Evolutionary conservation across 768 basidiomycete species (phyloP).

Genomic region (Suillus sp.): DNA sequence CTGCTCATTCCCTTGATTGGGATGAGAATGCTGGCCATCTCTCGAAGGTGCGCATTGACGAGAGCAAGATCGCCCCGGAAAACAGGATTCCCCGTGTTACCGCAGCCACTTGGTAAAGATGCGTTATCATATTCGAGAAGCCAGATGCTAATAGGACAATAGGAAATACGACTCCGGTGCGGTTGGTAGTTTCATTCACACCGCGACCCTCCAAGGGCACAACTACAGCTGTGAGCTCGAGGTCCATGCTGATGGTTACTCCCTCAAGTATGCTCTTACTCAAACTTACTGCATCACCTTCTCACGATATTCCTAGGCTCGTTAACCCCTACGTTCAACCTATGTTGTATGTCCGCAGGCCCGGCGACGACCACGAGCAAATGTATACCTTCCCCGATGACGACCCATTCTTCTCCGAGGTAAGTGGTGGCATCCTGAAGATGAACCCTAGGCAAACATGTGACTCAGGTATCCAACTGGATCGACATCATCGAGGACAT

Average conservation of each 20-base stretch:
- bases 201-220: conserved; percentile 87
- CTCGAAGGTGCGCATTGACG: conserved; percentile 81
- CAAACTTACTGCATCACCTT: conserved; percentile 4
- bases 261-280: conserved; percentile 58
- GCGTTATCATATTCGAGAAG: background rate
- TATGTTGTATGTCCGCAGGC: conserved; percentile 80
- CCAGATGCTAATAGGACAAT: conserved; percentile 2
- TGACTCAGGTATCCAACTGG: conserved; percentile 65
- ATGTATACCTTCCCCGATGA: conserved; percentile 73
- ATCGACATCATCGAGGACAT: conserved; percentile 90
- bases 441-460: background rate
- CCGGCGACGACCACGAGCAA: conserved; percentile 79
- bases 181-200: conserved; percentile 88
- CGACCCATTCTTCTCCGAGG: conserved; percentile 94
- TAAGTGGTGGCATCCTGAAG: conserved; percentile 23
- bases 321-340: conserved; percentile 95
- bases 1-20: conserved; percentile 91
- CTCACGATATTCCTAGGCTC: conserved; percentile 48
- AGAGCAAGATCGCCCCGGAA: conserved; percentile 78
- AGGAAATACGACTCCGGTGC: conserved; percentile 97
- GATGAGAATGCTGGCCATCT: conserved; percentile 86
- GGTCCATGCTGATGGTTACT: conserved; percentile 92
- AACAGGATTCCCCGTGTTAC: conserved; percentile 95
- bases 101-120: conserved; percentile 77
- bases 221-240: conserved; percentile 96